Percentiles rank a stretch among this genome's conserved stretches.
Conservation (phyloP, 1,284 basidiomycete genomes). For the Amylostereum chailletii region DNA sequence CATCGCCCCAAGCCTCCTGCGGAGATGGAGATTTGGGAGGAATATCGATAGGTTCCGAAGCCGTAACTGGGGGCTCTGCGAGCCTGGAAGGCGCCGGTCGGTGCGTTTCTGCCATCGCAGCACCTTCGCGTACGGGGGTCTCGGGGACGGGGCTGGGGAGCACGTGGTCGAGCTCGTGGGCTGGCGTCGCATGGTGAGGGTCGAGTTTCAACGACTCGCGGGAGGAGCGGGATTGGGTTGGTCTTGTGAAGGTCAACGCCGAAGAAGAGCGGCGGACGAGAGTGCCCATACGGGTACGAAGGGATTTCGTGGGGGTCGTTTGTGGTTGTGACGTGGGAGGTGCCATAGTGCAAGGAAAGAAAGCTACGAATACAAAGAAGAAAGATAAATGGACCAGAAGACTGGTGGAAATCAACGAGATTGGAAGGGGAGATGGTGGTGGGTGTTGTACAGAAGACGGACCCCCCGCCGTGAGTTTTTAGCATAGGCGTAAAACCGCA, state of each 20-base stretch:
- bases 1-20: not conserved
- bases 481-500: too few species aligned
- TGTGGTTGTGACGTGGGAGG: too few species aligned
- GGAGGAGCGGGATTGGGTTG: constrained; percentile 22
- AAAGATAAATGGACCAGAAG: too few species aligned
- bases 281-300: constrained; percentile 28
- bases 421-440: too few species aligned
- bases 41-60: constrained; percentile 3
- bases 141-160: constrained; percentile 45
- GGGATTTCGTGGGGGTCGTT: constrained; percentile 16
- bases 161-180: constrained; percentile 10
- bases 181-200: constrained; percentile 14
- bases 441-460: too few species aligned
- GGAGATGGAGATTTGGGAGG: constrained; percentile 9
- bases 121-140: constrained; percentile 42
- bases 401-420: too few species aligned
- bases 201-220: constrained; percentile 13
- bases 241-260: constrained; percentile 28
- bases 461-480: too few species aligned
- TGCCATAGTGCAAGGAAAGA: too few species aligned
- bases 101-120: constrained; percentile 20
- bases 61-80: constrained; percentile 6
- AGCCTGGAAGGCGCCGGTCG: constrained; percentile 7
- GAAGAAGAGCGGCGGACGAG: constrained; percentile 44
- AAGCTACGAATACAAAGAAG: too few species aligned